Evolutionary conservation across 2,329 filamentous ascomycete species (phyloP), one percentile per base, ranked within the genome.

Genomic region (Diatrype stigma): DNA sequence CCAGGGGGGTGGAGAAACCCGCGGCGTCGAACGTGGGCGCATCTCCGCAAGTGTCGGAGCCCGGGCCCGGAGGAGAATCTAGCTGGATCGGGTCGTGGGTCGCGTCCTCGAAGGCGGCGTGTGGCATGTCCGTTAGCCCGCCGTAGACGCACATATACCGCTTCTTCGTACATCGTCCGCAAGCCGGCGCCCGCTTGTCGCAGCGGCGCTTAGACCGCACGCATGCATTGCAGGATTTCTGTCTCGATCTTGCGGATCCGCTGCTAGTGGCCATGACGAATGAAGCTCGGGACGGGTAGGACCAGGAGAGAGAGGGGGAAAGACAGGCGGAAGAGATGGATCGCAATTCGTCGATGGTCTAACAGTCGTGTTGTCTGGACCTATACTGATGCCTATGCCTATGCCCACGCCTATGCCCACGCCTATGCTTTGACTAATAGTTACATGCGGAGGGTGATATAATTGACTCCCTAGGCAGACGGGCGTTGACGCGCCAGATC

Each of bases 181-280:
- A 77, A 44, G 64, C 62, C 16, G 74, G 74, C 8, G 63, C 64
- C 44, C 61, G 66, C 66, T 76, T 76, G 60, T 77, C 73, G 61
- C 74, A 77, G 52, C 73, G 69, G 46, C 74, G 67, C 61, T 77
- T 77, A 61, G 72, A 70, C 48, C 68, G 68, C 46, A 77, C 74
- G 57, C 74, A 77, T 48, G 73, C 69, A 55, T 76, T 73, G 67
- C 74, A 77, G 65, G 72, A 76, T 68, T 74, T 76, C 58, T 76
- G 74, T 52, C 73, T 66, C 78, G 70, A 82, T 28, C 26, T 30
- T 30, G 26, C 5, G 5, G 48, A 38, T 10, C 45, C 42, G 32
- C 42, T 47, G 32, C 50, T 28, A 8, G 45, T 48, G 35, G 52
- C 50, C 56, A 60, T 60, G 10, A 10, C 10, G 26, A 10, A 30